Evolutionary conservation across 257 asterid species (phyloP).

Genomic region (Forsythia suspensa): DNA sequence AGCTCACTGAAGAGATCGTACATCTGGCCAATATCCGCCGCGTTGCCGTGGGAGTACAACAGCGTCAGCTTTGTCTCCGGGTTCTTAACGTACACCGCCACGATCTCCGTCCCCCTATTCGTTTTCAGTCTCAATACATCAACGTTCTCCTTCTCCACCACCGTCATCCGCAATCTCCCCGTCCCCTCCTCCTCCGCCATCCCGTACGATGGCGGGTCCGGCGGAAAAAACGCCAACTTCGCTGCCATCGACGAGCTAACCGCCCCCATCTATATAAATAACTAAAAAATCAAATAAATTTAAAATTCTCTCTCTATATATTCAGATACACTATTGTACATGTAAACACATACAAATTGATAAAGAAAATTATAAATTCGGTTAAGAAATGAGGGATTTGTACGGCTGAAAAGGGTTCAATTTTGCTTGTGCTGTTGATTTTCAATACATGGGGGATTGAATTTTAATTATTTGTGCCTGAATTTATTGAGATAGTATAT

Average conservation of each 20-base stretch:
- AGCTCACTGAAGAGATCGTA: constrained; percentile 80
- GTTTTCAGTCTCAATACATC: constrained; percentile 80
- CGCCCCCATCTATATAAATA: constrained; percentile 59
- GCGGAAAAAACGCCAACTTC: constrained; percentile 91
- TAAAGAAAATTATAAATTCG: neutral
- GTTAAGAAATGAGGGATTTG: neutral
- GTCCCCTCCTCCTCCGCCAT: constrained; percentile 50
- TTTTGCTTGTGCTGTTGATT: neutral
- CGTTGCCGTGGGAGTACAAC: constrained; percentile 93
- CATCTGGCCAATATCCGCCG: constrained; percentile 99
- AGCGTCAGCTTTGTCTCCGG: constrained; percentile 76
- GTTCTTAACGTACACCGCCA: constrained; percentile 69
- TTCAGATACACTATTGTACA: neutral
- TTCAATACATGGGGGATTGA: neutral
- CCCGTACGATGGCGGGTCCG: constrained; percentile 80
- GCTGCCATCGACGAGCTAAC: constrained; percentile 94
- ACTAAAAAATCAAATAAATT: neutral
- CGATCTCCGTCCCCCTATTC: constrained; percentile 73
- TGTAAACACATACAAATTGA: neutral
- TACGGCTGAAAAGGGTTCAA: neutral
- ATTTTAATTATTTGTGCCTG: neutral
- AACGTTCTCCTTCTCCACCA: constrained; percentile 71
- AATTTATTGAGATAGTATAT: neutral
- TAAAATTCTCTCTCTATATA: neutral
- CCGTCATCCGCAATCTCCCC: constrained; percentile 78